Conservation (phyloP, 345 rosid genomes). For the Aquilaria malaccensis region DNA sequence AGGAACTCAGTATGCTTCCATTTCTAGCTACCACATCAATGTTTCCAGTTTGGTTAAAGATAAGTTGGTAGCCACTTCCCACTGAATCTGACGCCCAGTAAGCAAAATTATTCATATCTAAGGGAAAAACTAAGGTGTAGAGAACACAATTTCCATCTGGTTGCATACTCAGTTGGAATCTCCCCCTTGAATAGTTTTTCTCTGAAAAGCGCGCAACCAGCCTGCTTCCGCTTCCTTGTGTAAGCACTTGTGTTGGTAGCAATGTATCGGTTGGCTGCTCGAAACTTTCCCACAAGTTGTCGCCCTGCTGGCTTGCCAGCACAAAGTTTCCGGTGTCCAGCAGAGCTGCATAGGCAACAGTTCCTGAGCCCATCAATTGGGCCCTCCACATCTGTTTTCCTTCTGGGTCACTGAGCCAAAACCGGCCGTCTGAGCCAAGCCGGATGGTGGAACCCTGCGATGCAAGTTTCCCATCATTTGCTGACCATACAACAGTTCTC, state of each 20-base stretch:
- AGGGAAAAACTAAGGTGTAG: constrained; percentile 18
- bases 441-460: constrained; percentile 30
- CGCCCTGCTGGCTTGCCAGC: constrained; percentile 9
- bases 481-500: constrained; percentile 41
- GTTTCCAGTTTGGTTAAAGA: constrained; percentile 40
- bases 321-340: constrained; percentile 49
- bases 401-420: constrained; percentile 29
- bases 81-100: constrained; percentile 23
- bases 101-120: background rate
- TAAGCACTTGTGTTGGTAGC: constrained; percentile 37
- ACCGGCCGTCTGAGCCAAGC: constrained; percentile 22
- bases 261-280: constrained; percentile 46
- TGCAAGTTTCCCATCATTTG: constrained; percentile 19
- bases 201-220: constrained; percentile 25
- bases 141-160: constrained; percentile 25
- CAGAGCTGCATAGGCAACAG: constrained; percentile 33
- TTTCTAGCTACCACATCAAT: constrained; percentile 25
- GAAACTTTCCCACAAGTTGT: constrained; percentile 39
- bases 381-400: constrained; percentile 25
- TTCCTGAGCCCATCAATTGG: background rate
- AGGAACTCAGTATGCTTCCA: constrained; percentile 5
- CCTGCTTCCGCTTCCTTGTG: background rate
- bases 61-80: constrained; percentile 17
- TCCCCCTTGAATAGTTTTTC: constrained; percentile 29
- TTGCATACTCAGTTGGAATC: constrained; percentile 24